Evolutionary conservation across 306 rosid genomes (phyloP).

Genomic region (barrel medic (Medicago truncatula)): MtrunA17r5.0-ANR NC_053049.1:46707001-46707500

Average conservation of each 20-base stretch:
- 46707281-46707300: no score
- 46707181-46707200: slow-evolving; percentile 22
- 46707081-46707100: slow-evolving; percentile 14
- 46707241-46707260: slow-evolving; percentile 15
- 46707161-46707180: neutral
- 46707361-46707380: no score
- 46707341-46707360: no score
- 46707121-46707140: neutral
- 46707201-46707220: slow-evolving; percentile 14
- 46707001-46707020: slow-evolving; percentile 21
- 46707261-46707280: neutral
- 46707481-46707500: no score
- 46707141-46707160: neutral
- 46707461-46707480: no score
- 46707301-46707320: no score
- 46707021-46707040: slow-evolving; percentile 12
- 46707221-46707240: slow-evolving; percentile 22
- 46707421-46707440: no score
- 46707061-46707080: neutral
- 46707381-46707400: no score
- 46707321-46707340: no score
- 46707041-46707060: neutral
- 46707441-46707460: no score
- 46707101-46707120: slow-evolving; percentile 31
- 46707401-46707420: no score